Percentiles rank a stretch among this genome's conserved stretches.
Conservation (phyloP, 2,329 filamentous ascomycete species). For the Coniochaeta hoffmannii region DNA sequence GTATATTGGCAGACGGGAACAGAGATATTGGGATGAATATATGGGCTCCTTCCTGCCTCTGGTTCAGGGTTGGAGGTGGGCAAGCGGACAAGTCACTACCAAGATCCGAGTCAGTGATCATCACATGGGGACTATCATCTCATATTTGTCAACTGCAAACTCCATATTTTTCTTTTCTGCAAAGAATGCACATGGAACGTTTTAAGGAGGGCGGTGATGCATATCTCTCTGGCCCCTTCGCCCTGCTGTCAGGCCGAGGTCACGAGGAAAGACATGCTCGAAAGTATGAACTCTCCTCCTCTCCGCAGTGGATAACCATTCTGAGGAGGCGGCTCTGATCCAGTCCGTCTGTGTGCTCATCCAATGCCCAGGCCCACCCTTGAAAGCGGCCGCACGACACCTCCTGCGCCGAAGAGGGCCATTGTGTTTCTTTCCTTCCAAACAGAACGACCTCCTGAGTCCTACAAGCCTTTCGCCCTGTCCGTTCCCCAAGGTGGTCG, state of each 20-base stretch:
- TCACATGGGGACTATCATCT: not conserved
- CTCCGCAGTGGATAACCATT: not conserved
- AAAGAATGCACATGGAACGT: constrained; percentile 10
- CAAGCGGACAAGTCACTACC: not conserved
- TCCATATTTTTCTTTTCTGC: not conserved
- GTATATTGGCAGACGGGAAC: too few relatives aligned
- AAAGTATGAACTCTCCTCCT: not conserved
- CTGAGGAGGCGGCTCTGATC: not conserved
- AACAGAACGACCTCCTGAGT: not conserved
- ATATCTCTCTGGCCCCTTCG: constrained; percentile 39
- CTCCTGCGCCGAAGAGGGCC: not conserved
- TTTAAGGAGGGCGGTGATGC: constrained; percentile 5
- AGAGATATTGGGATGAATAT: too few relatives aligned
- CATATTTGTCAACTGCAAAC: not conserved
- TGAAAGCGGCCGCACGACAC: not conserved
- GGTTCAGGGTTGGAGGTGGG: too few relatives aligned
- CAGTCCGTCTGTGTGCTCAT: not conserved
- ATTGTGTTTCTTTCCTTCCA: not conserved
- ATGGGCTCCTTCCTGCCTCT: too few relatives aligned
- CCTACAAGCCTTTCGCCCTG: not conserved
- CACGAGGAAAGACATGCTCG: not conserved
- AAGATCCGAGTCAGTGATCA: too few relatives aligned
- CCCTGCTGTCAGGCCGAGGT: constrained; percentile 14
- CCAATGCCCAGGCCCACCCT: not conserved
- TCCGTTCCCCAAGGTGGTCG: not conserved